phyloP scores from a whole-genome alignment of 495 filamentous ascomycete species.

The Echria macrotheca region DNA sequence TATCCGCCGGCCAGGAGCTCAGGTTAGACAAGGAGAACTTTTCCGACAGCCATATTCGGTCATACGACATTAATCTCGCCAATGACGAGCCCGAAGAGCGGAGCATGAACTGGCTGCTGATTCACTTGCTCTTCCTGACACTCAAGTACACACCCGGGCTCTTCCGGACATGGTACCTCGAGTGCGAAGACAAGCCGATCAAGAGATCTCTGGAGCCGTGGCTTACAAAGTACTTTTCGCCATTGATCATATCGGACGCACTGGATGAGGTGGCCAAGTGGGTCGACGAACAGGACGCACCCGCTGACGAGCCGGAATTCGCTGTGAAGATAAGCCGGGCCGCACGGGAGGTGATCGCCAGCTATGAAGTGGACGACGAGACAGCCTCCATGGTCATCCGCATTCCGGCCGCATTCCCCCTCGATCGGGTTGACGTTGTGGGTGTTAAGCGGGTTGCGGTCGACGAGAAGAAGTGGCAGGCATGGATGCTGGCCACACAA shows the following conservation, averaged over 20 bases:
- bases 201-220: constrained; percentile 69
- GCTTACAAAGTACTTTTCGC: constrained; percentile 82
- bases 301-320: constrained; percentile 63
- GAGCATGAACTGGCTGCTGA: constrained; percentile 73
- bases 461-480: constrained; percentile 82
- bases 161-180: constrained; percentile 82
- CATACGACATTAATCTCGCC: constrained; percentile 54
- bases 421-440: constrained; percentile 69
- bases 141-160: constrained; percentile 70
- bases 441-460: constrained; percentile 78
- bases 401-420: constrained; percentile 74
- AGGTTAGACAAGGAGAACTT: constrained; percentile 44
- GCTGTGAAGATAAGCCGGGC: constrained; percentile 63
- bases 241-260: constrained; percentile 66
- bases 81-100: constrained; percentile 54
- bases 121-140: constrained; percentile 79
- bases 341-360: constrained; percentile 69
- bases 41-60: constrained; percentile 57
- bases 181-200: constrained; percentile 66
- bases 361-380: constrained; percentile 84
- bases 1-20: constrained; percentile 59
- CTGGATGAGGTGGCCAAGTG: constrained; percentile 68
- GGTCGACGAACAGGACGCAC: constrained; percentile 49
- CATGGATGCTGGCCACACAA: constrained; percentile 78
- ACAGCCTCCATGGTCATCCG: constrained; percentile 69